Evolutionary conservation across 495 filamentous ascomycete species (phyloP), one percentile per base, ranked within the genome.

Genomic region (Aspergillus haitiensis): DNA sequence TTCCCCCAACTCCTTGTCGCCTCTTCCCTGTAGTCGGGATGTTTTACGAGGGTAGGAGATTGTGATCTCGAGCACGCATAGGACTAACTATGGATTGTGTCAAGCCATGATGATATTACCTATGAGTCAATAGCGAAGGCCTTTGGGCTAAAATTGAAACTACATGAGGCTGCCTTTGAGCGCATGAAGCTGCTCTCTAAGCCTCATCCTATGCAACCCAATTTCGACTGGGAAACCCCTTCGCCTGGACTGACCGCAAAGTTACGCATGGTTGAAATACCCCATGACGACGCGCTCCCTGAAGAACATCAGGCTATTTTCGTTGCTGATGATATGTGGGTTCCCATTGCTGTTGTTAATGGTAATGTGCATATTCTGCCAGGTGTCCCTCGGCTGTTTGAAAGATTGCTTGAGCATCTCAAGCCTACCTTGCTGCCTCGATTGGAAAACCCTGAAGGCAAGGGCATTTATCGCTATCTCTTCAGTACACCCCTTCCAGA

Each of bases 61-160:
- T 27, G 21, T 27, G 21, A 27, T 27, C 3, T 27, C 3, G 21
- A 27, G 21, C 21, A 27, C 21, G 1, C 21, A 27, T 27, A 27
- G 21, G 21, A 44, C 42, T 34, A 35, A 63, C 50, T 46, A 35
- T 18, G 12, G 35, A 12, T 33, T 5, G 11, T 6, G 6, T 59
- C 61, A 65, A 94, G 88, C 55, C 94, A 98, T 75, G 94, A 98
- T 68, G 94, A 98, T 68, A 98, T 98, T 62, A 98, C 94, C 39
- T 98, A 98, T 79, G 75, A 86, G 66, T 93, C 93, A 21, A 93
- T 98, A 66, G 94, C 91, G 42, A 90, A 91, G 62, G 94, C 92
- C 21, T 98, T 97, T 71, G 70, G 74, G 39, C 80, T 97, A 3
- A 82, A 86, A 10, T 80, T 98, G 0, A 79, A 84, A 57, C 79